phyloP scores from a whole-genome alignment of 768 basidiomycete genomes.

The Collybiopsis confluens region DNA sequence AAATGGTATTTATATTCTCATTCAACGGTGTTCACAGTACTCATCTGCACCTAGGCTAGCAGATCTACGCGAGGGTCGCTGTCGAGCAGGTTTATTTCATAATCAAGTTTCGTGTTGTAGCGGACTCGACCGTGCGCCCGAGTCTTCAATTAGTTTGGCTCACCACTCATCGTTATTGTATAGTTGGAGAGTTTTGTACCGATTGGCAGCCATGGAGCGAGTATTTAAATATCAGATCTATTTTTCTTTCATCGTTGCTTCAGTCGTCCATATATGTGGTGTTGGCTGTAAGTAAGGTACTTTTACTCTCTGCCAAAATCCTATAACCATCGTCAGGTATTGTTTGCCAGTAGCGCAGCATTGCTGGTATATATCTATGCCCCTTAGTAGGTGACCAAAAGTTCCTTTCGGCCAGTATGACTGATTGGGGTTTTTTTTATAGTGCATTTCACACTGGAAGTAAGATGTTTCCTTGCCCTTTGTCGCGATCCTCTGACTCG shows the following conservation, averaged over 20 bases:
- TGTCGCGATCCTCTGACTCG: background rate
- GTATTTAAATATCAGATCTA: conserved; percentile 46
- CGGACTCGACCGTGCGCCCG: conserved; percentile 50
- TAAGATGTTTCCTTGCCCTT: conserved; percentile 29
- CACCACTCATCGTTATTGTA: background rate
- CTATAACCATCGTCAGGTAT: conserved; percentile 34
- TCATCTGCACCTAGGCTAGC: conserved; percentile 45
- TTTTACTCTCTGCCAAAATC: background rate
- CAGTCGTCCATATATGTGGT: conserved; percentile 63
- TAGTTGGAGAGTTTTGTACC: conserved; percentile 63
- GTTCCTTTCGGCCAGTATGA: background rate
- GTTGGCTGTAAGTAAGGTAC: conserved; percentile 47
- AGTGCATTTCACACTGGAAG: conserved; percentile 81
- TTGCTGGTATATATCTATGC: conserved; percentile 62
- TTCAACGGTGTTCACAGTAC: background rate
- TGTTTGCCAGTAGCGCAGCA: conserved; percentile 61
- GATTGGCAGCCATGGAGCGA: conserved; percentile 72
- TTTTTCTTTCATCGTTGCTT: conserved; percentile 57
- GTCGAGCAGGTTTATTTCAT: conserved; percentile 66
- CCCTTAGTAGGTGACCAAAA: conserved; percentile 50
- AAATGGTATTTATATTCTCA: conserved; percentile 47
- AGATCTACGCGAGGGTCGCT: conserved; percentile 66
- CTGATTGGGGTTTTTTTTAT: background rate
- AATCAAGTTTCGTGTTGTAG: conserved; percentile 70
- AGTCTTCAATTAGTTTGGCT: background rate